A percentile compares a stretch with the other conserved stretches of the same genome.
These are phyloP conservation scores for Aureobasidium sp. DNA, from an alignment of 2,329 filamentous ascomycete species.

Conservation along the genomic window DNA sequence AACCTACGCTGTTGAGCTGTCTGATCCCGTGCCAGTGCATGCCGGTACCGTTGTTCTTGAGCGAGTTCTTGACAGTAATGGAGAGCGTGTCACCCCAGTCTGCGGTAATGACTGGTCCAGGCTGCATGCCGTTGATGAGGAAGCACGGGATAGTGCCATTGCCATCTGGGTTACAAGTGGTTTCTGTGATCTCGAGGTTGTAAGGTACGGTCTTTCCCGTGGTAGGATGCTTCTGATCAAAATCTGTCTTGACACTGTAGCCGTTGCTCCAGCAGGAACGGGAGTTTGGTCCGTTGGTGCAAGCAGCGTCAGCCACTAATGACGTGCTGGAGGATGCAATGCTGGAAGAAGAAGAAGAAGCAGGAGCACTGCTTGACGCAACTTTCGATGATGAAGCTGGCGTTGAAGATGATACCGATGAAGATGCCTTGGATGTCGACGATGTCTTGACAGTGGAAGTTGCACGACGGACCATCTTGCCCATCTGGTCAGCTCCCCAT, in stretches of 20 bases:
- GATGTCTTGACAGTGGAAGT: constrained; percentile 3
- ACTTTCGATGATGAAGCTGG: neutral
- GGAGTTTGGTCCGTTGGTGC: constrained; percentile 35
- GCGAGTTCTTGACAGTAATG: constrained; percentile 49
- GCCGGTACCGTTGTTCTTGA: constrained; percentile 49
- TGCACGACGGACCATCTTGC: constrained; percentile 16
- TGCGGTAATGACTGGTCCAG: constrained; percentile 54
- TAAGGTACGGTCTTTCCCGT: constrained; percentile 34
- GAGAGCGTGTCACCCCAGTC: constrained; percentile 42
- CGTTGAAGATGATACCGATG: neutral
- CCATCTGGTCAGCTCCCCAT: constrained; percentile 18
- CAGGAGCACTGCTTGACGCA: neutral
- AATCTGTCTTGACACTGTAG: constrained; percentile 40
- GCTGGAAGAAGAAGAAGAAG: neutral
- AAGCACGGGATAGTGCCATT: constrained; percentile 26
- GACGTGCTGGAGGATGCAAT: constrained; percentile 8
- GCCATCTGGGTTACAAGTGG: constrained; percentile 36
- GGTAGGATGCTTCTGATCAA: constrained; percentile 37
- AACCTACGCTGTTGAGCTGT: constrained; percentile 47
- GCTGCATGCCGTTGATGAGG: constrained; percentile 58
- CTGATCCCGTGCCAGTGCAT: constrained; percentile 57
- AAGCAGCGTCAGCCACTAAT: constrained; percentile 24
- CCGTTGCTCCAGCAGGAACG: constrained; percentile 38
- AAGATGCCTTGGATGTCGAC: neutral
- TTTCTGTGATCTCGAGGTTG: constrained; percentile 27